Base-by-base conservation (phyloP, 1,139 yeast genomes). In the Saccharomycopsis hybrid region DNA sequence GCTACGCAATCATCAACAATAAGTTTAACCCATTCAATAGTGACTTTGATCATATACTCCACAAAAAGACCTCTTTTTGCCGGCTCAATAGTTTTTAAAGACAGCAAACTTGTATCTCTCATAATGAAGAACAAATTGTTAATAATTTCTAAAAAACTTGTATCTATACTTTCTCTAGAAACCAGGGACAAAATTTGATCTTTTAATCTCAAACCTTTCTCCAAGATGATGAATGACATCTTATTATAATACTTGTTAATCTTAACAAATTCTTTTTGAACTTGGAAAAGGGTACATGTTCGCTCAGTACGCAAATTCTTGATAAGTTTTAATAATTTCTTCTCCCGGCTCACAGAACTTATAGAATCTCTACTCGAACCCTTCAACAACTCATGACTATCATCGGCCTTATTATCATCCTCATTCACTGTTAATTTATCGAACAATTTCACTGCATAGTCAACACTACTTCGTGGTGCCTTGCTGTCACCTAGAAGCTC, bases 1-100 rank as follows among this genome's bases (percentile, higher is more conserved):
- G 97, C 96, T 25, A 82, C 82, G 69, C 98, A 92, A 60, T 90
- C 97, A 65, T 92, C 97, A 58, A 95, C 87, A 38, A 92, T 81
- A 61, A 88, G 90, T 54, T 89, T 78, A 5, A 92, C 85, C 98
- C 98, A 92, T 53, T 85, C 94, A 49, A 89, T 80, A 43, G 95
- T 79, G 54, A 89, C 67, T 54, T 81, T 81, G 37, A 90, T 81
- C 63, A 92, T 74, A 57, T 81, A 78, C 70, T 84, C 72, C 40
- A 90, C 83, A 8, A 89, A 77, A 0, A 80, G 74, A 0, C 92
- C 80, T 56, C 86, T 80, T 54, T 85, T 71, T 3, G 77, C 69
- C 2, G 84, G 74, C 52, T 85, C 92, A 56, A 84, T 73, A 47
- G 75, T 77, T 50, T 78, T 72, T 32, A 86, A 72, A 2, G 89